Conservation (phyloP, 2,329 filamentous ascomycete genomes). For the Colletotrichum abscissum region DNA sequence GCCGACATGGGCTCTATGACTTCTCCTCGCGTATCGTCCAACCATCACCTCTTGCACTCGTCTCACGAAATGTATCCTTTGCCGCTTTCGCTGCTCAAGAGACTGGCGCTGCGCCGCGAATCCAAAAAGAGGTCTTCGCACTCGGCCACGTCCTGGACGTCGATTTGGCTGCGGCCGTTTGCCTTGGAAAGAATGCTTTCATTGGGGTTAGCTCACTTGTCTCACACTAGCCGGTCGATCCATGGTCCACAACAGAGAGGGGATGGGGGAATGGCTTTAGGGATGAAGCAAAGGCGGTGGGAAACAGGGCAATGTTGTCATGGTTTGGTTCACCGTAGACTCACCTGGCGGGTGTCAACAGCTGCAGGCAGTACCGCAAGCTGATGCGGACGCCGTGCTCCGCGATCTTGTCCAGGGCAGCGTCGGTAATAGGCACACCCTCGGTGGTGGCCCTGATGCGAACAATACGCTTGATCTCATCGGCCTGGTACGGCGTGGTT, state of each 20-base stretch:
- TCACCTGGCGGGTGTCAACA: conserved; percentile 85
- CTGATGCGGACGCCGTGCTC: conserved; percentile 90
- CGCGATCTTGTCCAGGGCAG: conserved; percentile 87
- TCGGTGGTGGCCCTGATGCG: conserved; percentile 86
- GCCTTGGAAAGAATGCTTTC: conserved; percentile 86
- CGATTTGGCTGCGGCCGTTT: conserved; percentile 81
- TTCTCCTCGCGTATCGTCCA: conserved; percentile 26
- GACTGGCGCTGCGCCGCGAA: conserved; percentile 79
- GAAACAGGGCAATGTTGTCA: background rate
- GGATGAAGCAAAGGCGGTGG: conserved; percentile 19
- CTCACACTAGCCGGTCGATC: conserved; percentile 40
- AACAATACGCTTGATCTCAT: conserved; percentile 94
- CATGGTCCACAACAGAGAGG: conserved; percentile 11
- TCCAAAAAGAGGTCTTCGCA: conserved; percentile 89
- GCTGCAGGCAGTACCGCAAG: conserved; percentile 90
- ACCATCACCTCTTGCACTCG: conserved; percentile 7
- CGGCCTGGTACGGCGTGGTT: conserved; percentile 86
- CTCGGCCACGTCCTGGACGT: conserved; percentile 81
- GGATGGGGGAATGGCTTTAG: conserved; percentile 18
- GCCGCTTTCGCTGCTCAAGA: conserved; percentile 73
- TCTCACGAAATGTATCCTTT: conserved; percentile 72
- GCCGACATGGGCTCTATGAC: conserved; percentile 5
- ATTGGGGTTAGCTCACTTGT: conserved; percentile 46
- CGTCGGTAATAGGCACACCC: conserved; percentile 80
- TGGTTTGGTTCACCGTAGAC: conserved; percentile 39